These are phyloP conservation scores for Trichophyton benhamiae DNA, from an alignment of 2,329 filamentous ascomycete genomes.

Conservation along the genomic window DNA sequence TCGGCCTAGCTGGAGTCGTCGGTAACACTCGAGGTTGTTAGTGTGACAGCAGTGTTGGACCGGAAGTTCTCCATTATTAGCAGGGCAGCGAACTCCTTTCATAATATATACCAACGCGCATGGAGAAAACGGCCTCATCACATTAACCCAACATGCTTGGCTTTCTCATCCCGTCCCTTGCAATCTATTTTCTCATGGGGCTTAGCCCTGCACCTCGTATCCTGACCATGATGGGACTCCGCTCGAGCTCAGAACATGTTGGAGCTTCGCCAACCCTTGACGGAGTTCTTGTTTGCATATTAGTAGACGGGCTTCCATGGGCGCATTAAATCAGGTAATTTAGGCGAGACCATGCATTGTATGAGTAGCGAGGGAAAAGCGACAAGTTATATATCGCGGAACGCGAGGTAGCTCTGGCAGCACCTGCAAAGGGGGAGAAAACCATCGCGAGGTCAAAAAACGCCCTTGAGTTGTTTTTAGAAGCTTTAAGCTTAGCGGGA, in stretches of 20 bases:
- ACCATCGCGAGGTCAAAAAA: not conserved
- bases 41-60: not conserved
- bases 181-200: not conserved
- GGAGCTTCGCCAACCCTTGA: not conserved
- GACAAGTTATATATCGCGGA: too few relatives aligned
- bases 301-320: not conserved
- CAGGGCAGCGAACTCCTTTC: not conserved
- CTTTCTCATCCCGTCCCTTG: not conserved
- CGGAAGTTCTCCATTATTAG: not conserved
- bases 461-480: not conserved
- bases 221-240: not conserved
- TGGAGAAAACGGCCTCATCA: not conserved
- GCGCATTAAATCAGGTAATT: too few relatives aligned
- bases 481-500: not conserved
- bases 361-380: too few relatives aligned
- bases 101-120: not conserved
- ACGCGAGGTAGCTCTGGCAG: not conserved
- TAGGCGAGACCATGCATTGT: too few relatives aligned
- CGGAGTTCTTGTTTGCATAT: not conserved
- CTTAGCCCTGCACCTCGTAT: not conserved
- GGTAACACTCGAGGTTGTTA: not conserved
- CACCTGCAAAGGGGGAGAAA: not conserved
- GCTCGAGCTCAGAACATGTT: not conserved
- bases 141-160: not conserved
- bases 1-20: too few relatives aligned